Evolutionary conservation across 106 monocot genomes (phyloP), one percentile per base, ranked within the genome.

Genomic region (Iris macrosiphon): DNA sequence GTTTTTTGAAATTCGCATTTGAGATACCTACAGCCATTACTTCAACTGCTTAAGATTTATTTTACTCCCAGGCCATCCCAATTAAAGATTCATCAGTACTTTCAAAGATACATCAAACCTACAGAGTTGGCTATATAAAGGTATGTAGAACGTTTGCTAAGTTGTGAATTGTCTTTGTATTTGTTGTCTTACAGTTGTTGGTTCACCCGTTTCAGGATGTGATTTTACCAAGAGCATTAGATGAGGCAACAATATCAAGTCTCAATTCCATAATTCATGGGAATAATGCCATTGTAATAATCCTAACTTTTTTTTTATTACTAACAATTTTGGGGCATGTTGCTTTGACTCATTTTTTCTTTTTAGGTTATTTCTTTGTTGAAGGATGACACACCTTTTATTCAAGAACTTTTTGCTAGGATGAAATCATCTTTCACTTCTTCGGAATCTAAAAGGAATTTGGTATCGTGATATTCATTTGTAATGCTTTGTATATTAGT

Each of bases 71-170:
- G 80, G 75, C 65, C 34, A 83, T 72, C 57, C 76, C 73, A 33
- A 96, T 96, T 52, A 83, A 82, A 74, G 86, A 82, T 52, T 44
- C 77, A 45, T 45, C 60, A 44, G 76, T 83, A 60, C 61, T 86
- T 31, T 76, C 89, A 19, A 96, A 73, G 79, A 90, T 96, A 59
- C 95, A 96, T 60, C 95, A 89, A 61, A 74, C 86, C 1, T 96
- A 90, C 25, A 76, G 89, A 71, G 61, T 96, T 63, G 85, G 85
- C 59, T 90, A 96, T 72, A 70, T 96, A 51, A 96, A 90, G 95
- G 95, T 96, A 29, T 66, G 71, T 3, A 62, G 25, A 34, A n/a
- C 13, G 5, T 67, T 25, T 14, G 4, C 52, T 49, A n/a, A 18
- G 14, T 70, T 9, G 3, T 40, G 41, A 16, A 15, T 43, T 24